phyloP scores from a whole-genome alignment of 306 rosid genomes.

The Neltuma alba region DNA sequence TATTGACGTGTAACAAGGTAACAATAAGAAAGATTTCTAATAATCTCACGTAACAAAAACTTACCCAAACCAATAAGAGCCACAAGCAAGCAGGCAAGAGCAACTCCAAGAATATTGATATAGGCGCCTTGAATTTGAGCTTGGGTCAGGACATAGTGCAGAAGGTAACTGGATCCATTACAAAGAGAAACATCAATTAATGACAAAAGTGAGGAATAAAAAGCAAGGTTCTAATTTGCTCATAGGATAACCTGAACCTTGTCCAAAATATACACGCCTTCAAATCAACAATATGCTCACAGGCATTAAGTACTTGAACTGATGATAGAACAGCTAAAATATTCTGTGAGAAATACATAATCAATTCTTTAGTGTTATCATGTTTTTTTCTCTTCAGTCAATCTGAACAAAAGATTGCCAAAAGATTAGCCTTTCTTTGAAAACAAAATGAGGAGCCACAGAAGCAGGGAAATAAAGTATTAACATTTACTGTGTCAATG shows the following conservation, averaged over 20 bases:
- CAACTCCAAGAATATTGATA: slow-evolving; percentile 56
- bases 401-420: neutral
- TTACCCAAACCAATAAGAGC: slow-evolving; percentile 82
- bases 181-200: slow-evolving; percentile 39
- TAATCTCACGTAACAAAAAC: slow-evolving; percentile 30
- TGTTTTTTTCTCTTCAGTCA: slow-evolving; percentile 8
- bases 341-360: slow-evolving; percentile 12
- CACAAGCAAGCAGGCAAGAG: slow-evolving; percentile 71
- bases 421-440: neutral
- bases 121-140: slow-evolving; percentile 57
- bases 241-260: slow-evolving; percentile 3
- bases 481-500: neutral
- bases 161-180: slow-evolving; percentile 70
- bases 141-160: slow-evolving; percentile 73
- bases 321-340: slow-evolving; percentile 13
- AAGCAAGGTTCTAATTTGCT: slow-evolving; percentile 22
- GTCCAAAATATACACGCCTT: neutral
- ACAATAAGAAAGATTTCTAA: slow-evolving; percentile 27
- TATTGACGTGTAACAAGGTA: slow-evolving; percentile 25
- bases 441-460: neutral
- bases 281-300: slow-evolving; percentile 3
- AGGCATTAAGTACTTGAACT: slow-evolving; percentile 1
- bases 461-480: too few relatives aligned
- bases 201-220: slow-evolving; percentile 32
- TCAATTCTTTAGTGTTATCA: slow-evolving; percentile 9